Conservation (phyloP, 306 rosid species). For the Inga leiocalycina region DNA sequence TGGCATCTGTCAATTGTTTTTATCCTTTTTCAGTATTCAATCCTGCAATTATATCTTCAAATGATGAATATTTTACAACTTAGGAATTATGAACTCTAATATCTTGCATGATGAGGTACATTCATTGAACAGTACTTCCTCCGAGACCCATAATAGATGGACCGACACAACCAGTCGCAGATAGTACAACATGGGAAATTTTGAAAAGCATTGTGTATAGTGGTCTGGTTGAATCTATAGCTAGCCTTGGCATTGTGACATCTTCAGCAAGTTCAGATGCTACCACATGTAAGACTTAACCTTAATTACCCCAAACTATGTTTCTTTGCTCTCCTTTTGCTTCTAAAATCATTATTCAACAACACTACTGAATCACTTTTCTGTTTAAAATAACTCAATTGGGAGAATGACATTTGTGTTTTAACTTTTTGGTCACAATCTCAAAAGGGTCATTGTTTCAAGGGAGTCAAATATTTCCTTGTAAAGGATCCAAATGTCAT, state of each 20-base stretch:
- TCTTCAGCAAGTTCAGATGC: slow-evolving; percentile 51
- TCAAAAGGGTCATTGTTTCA: background rate
- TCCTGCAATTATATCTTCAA: background rate
- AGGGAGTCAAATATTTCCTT: background rate
- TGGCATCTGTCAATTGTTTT: background rate
- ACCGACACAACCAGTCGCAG: background rate
- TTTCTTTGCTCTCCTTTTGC: background rate
- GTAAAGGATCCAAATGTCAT: background rate
- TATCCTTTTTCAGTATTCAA: background rate
- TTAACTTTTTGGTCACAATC: background rate
- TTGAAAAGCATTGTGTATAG: slow-evolving; percentile 77
- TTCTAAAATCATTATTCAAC: slow-evolving; percentile 1
- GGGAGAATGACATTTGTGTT: background rate
- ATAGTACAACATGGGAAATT: slow-evolving; percentile 46
- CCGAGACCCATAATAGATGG: background rate
- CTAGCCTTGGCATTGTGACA: slow-evolving; percentile 56
- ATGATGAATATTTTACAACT: background rate
- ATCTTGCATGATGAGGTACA: background rate
- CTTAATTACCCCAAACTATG: background rate
- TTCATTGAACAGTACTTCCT: background rate
- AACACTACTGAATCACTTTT: background rate
- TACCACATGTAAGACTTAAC: slow-evolving; percentile 29
- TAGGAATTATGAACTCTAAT: background rate
- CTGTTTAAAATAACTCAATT: background rate
- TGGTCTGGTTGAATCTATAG: slow-evolving; percentile 68